These are phyloP conservation scores for Yamadazyma siamensis DNA, from an alignment of 1,139 yeast species.

Conservation along the genomic window DNA sequence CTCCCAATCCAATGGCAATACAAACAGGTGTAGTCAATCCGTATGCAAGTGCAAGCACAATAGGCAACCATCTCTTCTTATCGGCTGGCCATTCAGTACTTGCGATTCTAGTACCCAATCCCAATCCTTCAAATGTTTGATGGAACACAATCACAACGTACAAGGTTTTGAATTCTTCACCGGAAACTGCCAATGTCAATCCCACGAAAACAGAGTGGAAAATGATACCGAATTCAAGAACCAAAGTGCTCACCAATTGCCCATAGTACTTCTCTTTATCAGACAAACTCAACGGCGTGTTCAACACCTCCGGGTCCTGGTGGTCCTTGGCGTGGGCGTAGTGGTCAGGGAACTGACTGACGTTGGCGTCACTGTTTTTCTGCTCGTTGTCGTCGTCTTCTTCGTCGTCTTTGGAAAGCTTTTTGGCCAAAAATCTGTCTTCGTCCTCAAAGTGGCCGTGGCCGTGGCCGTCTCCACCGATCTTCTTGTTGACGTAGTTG, in stretches of 20 bases:
- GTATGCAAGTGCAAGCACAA: slow-evolving; percentile 56
- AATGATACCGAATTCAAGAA: slow-evolving; percentile 74
- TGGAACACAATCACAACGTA: slow-evolving; percentile 85
- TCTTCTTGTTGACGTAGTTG: slow-evolving; percentile 42
- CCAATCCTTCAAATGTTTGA: slow-evolving; percentile 91
- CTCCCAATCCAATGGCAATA: slow-evolving; percentile 84
- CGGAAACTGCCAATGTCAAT: slow-evolving; percentile 66
- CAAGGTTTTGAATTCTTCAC: slow-evolving; percentile 68
- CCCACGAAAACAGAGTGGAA: slow-evolving; percentile 85
- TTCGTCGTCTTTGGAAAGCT: slow-evolving; percentile 18
- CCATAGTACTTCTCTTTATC: slow-evolving; percentile 43
- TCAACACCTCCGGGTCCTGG: slow-evolving; percentile 50
- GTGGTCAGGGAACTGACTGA: slow-evolving; percentile 34
- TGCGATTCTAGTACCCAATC: slow-evolving; percentile 84
- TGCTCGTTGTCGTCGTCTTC: slow-evolving; percentile 20
- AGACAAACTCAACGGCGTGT: slow-evolving; percentile 35
- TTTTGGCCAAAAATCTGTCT: slow-evolving; percentile 25
- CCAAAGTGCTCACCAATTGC: slow-evolving; percentile 46
- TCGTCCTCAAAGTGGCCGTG: slow-evolving; percentile 54
- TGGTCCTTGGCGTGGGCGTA: slow-evolving; percentile 48
- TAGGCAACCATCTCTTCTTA: slow-evolving; percentile 48
- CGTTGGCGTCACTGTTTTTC: slow-evolving; percentile 8
- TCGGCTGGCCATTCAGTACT: slow-evolving; percentile 62
- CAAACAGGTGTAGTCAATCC: slow-evolving; percentile 81
- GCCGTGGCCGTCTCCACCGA: slow-evolving; percentile 24